Conservation (phyloP, 2,329 filamentous ascomycete genomes). For the Shiraia bambusicola region DNA sequence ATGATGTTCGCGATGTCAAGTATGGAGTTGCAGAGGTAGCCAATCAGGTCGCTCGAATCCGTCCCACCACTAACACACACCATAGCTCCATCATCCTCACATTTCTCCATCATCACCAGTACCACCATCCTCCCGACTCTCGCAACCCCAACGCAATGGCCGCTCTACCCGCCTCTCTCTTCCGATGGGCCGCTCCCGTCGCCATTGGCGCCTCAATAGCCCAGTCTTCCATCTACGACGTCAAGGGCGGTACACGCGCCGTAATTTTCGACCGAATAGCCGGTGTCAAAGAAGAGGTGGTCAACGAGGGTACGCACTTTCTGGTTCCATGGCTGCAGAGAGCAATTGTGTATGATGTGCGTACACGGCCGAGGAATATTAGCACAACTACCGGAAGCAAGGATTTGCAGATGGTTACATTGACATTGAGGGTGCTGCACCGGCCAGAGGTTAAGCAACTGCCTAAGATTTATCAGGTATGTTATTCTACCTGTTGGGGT, state of each 20-base stretch:
- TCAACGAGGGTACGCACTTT: conserved; percentile 97
- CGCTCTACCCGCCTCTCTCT: conserved; percentile 37
- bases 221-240: conserved; percentile 90
- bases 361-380: conserved; percentile 96
- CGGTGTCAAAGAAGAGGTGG: conserved; percentile 88
- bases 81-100: conserved; percentile 14
- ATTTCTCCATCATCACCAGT: conserved; percentile 18
- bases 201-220: conserved; percentile 67
- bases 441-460: conserved; percentile 88
- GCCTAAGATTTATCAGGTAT: conserved; percentile 97
- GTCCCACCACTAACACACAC: not conserved
- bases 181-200: conserved; percentile 67
- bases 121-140: conserved; percentile 8
- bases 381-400: conserved; percentile 97
- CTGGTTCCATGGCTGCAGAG: conserved; percentile 93
- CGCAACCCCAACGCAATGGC: conserved; percentile 37
- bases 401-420: conserved; percentile 99
- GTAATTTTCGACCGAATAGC: conserved; percentile 96
- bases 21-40: too few species aligned
- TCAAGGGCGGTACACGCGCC: conserved; percentile 88
- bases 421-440: conserved; percentile 93
- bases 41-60: too few species aligned
- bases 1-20: too few species aligned
- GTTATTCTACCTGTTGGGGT: conserved; percentile 20
- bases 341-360: conserved; percentile 93